Conservation (phyloP, 805 yeast genomes). For the Wickerhamiella australiensis region DNA sequence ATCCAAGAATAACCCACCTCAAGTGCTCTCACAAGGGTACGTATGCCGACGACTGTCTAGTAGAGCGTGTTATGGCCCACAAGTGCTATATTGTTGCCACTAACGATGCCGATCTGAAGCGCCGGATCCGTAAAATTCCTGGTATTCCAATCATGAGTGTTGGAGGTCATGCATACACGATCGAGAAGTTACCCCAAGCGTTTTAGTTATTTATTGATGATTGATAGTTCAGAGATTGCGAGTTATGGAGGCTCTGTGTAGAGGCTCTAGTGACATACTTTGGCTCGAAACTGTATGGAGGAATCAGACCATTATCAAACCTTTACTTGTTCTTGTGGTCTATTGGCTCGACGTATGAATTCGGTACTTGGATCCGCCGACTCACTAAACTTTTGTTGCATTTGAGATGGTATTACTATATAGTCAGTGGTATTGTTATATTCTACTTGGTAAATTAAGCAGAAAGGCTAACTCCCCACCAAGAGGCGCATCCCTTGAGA, state of each 20-base stretch:
- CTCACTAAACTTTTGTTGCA: too few relatives aligned
- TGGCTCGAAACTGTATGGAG: too few relatives aligned
- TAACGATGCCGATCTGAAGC: slow-evolving; percentile 88
- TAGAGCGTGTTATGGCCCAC: slow-evolving; percentile 85
- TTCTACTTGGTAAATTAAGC: neutral
- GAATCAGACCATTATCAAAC: too few relatives aligned
- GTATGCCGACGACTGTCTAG: slow-evolving; percentile 96
- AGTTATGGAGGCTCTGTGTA: too few relatives aligned
- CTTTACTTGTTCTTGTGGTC: too few relatives aligned
- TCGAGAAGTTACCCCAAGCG: slow-evolving; percentile 90
- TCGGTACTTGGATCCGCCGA: too few relatives aligned
- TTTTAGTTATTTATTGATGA: slow-evolving; percentile 22
- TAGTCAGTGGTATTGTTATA: neutral
- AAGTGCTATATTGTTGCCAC: slow-evolving; percentile 96
- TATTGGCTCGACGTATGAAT: too few relatives aligned
- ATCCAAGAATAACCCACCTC: slow-evolving; percentile 77
- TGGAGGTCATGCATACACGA: slow-evolving; percentile 82
- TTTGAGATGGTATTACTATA: too few relatives aligned
- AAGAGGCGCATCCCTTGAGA: slow-evolving; percentile 3
- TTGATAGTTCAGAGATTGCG: too few relatives aligned
- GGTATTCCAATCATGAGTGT: slow-evolving; percentile 97
- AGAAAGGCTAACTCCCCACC: neutral
- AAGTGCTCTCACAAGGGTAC: slow-evolving; percentile 91
- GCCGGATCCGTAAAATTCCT: slow-evolving; percentile 89
- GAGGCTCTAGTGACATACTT: too few relatives aligned